Percentiles rank a stretch among this genome's conserved stretches.
phyloP scores from a whole-genome alignment of 2,329 filamentous ascomycete species.

The Calonectria crousiana region DNA sequence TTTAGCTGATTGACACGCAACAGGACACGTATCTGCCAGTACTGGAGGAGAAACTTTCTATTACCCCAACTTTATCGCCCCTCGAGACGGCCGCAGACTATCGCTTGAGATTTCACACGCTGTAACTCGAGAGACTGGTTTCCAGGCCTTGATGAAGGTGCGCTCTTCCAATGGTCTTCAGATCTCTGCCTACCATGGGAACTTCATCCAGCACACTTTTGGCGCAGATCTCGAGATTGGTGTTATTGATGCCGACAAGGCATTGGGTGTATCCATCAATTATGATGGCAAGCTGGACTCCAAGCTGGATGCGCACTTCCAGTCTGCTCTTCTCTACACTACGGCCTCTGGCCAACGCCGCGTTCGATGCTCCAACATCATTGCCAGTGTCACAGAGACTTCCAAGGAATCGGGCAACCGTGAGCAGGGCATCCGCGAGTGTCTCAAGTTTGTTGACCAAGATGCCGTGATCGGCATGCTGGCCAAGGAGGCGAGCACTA shows the following conservation, averaged over 20 bases:
- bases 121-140: constrained; percentile 90
- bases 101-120: constrained; percentile 88
- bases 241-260: constrained; percentile 92
- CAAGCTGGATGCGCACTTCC: constrained; percentile 97
- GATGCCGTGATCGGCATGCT: constrained; percentile 91
- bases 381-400: constrained; percentile 88
- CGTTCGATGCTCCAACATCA: constrained; percentile 92
- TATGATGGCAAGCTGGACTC: constrained; percentile 98
- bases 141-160: constrained; percentile 97
- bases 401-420: constrained; percentile 54
- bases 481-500: constrained; percentile 93
- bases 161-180: constrained; percentile 97
- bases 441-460: constrained; percentile 94
- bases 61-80: constrained; percentile 94
- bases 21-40: constrained; percentile 84
- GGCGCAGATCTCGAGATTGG: constrained; percentile 96
- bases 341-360: constrained; percentile 89
- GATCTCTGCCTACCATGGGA: constrained; percentile 93
- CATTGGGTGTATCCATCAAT: constrained; percentile 88
- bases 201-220: constrained; percentile 95
- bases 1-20: constrained; percentile 32
- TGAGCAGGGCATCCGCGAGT: constrained; percentile 75
- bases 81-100: constrained; percentile 86
- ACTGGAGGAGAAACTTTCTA: constrained; percentile 98
- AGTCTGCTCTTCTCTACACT: constrained; percentile 94